These are phyloP conservation scores for Allantophomopsis lycopodina DNA, from an alignment of 2,329 filamentous ascomycete species.

Conservation along the genomic window DNA sequence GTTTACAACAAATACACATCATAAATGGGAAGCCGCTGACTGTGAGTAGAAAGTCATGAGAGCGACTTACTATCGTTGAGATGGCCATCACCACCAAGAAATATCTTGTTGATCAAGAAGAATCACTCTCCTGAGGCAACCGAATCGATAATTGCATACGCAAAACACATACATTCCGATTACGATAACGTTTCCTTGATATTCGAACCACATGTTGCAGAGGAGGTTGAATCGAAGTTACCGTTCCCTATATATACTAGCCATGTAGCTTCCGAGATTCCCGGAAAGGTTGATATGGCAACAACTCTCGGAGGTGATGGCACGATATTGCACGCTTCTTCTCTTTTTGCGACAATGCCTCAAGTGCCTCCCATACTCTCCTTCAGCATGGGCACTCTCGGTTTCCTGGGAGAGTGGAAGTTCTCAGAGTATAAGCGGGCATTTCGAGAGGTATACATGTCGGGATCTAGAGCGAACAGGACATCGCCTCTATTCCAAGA, in stretches of 20 bases:
- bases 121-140: slow-evolving; percentile 31
- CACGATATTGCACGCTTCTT: slow-evolving; percentile 75
- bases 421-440: slow-evolving; percentile 87
- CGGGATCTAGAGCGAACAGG: slow-evolving; percentile 32
- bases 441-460: slow-evolving; percentile 88
- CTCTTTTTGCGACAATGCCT: slow-evolving; percentile 68
- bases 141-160: slow-evolving; percentile 21
- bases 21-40: slow-evolving; percentile 25
- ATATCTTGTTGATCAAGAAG: slow-evolving; percentile 57
- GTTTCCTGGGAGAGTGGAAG: slow-evolving; percentile 94
- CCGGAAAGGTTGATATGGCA: slow-evolving; percentile 75
- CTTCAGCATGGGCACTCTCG: slow-evolving; percentile 93
- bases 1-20: slow-evolving; percentile 24
- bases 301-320: slow-evolving; percentile 89
- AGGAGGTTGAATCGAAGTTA: slow-evolving; percentile 55
- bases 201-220: slow-evolving; percentile 65
- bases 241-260: slow-evolving; percentile 59
- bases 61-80: slow-evolving; percentile 50
- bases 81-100: slow-evolving; percentile 56
- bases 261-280: slow-evolving; percentile 31
- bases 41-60: slow-evolving; percentile 32
- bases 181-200: slow-evolving; percentile 75
- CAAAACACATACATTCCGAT: slow-evolving; percentile 56
- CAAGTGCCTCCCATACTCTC: slow-evolving; percentile 83
- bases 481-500: slow-evolving; percentile 17